phyloP scores from a whole-genome alignment of 495 filamentous ascomycete species.

The Penicillium cataractarum region DNA sequence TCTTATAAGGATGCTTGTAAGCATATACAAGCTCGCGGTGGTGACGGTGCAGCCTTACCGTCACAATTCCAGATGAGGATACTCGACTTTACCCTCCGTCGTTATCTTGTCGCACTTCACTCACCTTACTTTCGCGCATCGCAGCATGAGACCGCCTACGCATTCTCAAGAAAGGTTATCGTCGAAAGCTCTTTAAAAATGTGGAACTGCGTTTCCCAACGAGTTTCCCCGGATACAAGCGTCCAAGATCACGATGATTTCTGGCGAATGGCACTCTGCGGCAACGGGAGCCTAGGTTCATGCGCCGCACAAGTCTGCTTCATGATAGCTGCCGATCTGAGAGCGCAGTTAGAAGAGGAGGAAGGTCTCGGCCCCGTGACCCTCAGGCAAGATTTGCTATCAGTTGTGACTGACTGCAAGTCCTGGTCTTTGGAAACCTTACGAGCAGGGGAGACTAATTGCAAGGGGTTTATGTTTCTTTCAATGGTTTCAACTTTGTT shows the following conservation, averaged over 20 bases:
- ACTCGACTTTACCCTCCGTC: constrained; percentile 49
- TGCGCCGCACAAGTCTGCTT: constrained; percentile 45
- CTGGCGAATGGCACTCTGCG: constrained; percentile 44
- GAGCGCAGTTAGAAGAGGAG: constrained; percentile 53
- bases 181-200: constrained; percentile 55
- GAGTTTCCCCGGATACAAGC: too few species aligned
- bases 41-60: constrained; percentile 16
- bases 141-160: constrained; percentile 45
- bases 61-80: constrained; percentile 20
- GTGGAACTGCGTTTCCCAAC: constrained; percentile 48
- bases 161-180: constrained; percentile 51
- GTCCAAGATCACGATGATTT: neutral
- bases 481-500: constrained; percentile 47
- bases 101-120: constrained; percentile 53
- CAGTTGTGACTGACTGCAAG: constrained; percentile 49
- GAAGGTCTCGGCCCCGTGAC: constrained; percentile 45
- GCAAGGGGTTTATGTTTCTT: constrained; percentile 57
- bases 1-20: constrained; percentile 38
- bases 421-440: constrained; percentile 46
- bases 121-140: constrained; percentile 47
- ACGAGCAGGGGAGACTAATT: constrained; percentile 56
- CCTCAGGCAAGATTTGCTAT: constrained; percentile 51
- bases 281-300: constrained; percentile 52
- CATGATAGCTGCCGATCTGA: constrained; percentile 52
- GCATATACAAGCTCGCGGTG: constrained; percentile 33